Evolutionary conservation across 2,329 filamentous ascomycete species (phyloP), one percentile per base, ranked within the genome.

Genomic region (Penicillium sp.): DNA sequence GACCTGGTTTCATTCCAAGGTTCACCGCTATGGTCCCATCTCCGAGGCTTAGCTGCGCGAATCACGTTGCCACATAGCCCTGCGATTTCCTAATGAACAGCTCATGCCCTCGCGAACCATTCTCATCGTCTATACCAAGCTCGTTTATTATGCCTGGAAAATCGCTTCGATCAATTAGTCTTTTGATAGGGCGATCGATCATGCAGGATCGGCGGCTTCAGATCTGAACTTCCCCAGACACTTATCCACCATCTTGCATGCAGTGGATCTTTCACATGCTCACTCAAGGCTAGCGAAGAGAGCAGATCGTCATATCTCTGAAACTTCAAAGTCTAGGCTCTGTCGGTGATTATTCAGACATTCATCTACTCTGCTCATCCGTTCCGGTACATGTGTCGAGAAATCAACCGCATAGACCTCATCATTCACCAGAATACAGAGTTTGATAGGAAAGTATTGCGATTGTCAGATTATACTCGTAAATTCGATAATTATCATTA

Each of bases 401-500:
- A 34, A 34, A 9, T 9, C 31, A 11, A 34, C 31, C 31, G 16
- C 5, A 27, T 8, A 27, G 24, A 27, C 5, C 24, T 27, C 8
- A 8, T 27, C 8, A 27, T 8, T 27, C 1, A 27, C 24, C 8
- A 8, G 24, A 27, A 8, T 27, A 5, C 8, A 27, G 8, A 6
- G 24, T 5, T 27, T 6, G 8, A 27, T 8, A 34, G 29, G 8
- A 24, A n/a, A 34, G 34, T 18, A 31, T 36, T 13, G n/a, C 13
- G 13, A 36, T 36, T 36, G 21, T 29, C 1, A 6, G 13, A 43
- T 27, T n/a, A 36, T 29, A 8, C 4, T 40, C 38, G 10, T 40
- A 21, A 49, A 36, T 13, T 9, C n/a, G 40, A 49, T 50, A 39
- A 54, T 38, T 27, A 50, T 54, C 49, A 50, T 8, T 34, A 42